phyloP scores from a whole-genome alignment of 1,139 yeast genomes.

The Geotrichum siamense region DNA sequence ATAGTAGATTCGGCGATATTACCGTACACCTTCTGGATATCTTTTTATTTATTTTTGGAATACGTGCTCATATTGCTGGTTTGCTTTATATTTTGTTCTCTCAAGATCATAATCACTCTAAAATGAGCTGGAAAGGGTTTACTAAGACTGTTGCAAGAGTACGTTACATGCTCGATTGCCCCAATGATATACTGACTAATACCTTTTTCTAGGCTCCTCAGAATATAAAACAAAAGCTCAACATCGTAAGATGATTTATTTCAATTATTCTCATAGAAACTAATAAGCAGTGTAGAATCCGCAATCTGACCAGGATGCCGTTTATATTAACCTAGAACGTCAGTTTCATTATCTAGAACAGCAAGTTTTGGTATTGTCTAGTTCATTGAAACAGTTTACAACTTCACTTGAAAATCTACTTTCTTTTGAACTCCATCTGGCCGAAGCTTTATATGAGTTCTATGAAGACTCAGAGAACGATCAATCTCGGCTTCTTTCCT shows the following conservation, averaged over 20 bases:
- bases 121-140: slow-evolving; percentile 89
- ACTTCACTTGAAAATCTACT: slow-evolving; percentile 89
- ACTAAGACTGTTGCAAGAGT: slow-evolving; percentile 74
- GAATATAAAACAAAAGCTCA: slow-evolving; percentile 36
- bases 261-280: no score
- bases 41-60: no score
- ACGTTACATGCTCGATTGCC: slow-evolving; percentile 59
- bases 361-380: slow-evolving; percentile 83
- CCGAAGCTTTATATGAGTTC: slow-evolving; percentile 89
- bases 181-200: slow-evolving; percentile 38
- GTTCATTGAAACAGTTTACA: slow-evolving; percentile 82
- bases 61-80: no score
- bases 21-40: no score
- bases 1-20: no score
- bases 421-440: slow-evolving; percentile 84
- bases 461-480: background rate
- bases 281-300: slow-evolving; percentile 41
- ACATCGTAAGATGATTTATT: slow-evolving; percentile 31
- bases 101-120: no score
- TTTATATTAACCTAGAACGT: slow-evolving; percentile 89
- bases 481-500: background rate
- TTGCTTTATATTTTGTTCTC: no score
- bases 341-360: slow-evolving; percentile 85
- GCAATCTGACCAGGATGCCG: slow-evolving; percentile 73
- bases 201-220: slow-evolving; percentile 43